These are phyloP conservation scores for Phoma sp. DNA, from an alignment of 2,329 filamentous ascomycete species.

Conservation along the genomic window DNA sequence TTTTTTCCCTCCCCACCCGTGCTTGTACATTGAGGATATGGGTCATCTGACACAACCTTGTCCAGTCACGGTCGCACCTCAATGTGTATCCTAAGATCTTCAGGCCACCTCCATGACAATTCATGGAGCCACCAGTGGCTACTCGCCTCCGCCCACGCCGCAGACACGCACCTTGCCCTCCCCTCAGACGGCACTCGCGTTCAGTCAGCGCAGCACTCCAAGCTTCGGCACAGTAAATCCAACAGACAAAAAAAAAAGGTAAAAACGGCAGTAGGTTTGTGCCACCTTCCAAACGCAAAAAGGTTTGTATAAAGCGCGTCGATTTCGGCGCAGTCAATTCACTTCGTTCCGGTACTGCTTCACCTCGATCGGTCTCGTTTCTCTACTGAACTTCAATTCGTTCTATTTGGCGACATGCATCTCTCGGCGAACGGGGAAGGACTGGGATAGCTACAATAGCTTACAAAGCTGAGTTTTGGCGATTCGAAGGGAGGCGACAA, in stretches of 20 bases:
- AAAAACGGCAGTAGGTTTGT: constrained; percentile 20
- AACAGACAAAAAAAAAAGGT: constrained; percentile 28
- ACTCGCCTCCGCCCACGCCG: neutral
- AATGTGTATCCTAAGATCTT: constrained; percentile 16
- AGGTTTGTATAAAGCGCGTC: constrained; percentile 16
- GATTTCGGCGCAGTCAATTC: constrained; percentile 5
- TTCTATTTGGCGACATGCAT: constrained; percentile 15
- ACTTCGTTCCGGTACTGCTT: constrained; percentile 11
- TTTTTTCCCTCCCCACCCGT: constrained; percentile 18
- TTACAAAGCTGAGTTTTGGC: neutral
- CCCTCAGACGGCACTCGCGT: constrained; percentile 22
- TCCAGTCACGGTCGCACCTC: constrained; percentile 34
- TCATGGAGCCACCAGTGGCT: neutral
- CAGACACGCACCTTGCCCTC: neutral
- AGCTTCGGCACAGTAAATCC: constrained; percentile 24
- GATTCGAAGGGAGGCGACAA: neutral
- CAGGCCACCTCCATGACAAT: constrained; percentile 18
- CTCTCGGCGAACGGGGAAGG: constrained; percentile 9
- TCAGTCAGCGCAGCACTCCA: constrained; percentile 11
- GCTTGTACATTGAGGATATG: constrained; percentile 17
- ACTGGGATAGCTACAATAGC: neutral
- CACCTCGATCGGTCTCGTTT: constrained; percentile 1
- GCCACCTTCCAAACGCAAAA: constrained; percentile 13
- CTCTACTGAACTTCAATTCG: neutral
- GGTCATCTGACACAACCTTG: constrained; percentile 32